These are phyloP conservation scores for Thecaphora frezii DNA, from an alignment of 1,284 basidiomycete species.

Conservation along the genomic window DNA sequence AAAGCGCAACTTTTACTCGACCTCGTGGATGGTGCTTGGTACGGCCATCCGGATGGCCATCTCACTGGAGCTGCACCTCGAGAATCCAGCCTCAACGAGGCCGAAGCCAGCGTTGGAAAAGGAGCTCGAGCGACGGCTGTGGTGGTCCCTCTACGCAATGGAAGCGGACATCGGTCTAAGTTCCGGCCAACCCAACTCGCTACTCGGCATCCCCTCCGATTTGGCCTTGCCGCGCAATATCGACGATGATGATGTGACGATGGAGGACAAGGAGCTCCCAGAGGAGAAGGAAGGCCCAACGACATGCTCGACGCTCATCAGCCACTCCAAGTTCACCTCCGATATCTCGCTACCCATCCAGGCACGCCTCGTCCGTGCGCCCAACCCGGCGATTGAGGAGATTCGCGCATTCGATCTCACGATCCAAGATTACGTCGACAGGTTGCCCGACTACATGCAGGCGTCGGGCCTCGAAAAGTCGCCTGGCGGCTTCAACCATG, in stretches of 20 bases:
- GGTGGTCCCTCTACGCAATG: slow-evolving; percentile 39
- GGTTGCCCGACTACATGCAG: slow-evolving; percentile 29
- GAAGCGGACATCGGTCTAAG: slow-evolving; percentile 37
- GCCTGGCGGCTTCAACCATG: slow-evolving; percentile 29
- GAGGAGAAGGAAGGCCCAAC: slow-evolving; percentile 20
- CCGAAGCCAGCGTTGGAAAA: slow-evolving; percentile 10
- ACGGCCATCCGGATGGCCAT: slow-evolving; percentile 39
- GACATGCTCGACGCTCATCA: slow-evolving; percentile 28
- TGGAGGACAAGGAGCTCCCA: slow-evolving; percentile 17
- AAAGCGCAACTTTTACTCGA: slow-evolving; percentile 33
- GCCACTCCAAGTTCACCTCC: slow-evolving; percentile 32
- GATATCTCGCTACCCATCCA: slow-evolving; percentile 37
- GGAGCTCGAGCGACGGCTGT: slow-evolving; percentile 31
- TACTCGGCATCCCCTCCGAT: slow-evolving; percentile 31
- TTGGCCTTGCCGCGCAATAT: slow-evolving; percentile 29
- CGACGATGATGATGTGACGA: slow-evolving; percentile 33
- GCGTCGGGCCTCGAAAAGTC: slow-evolving; percentile 18
- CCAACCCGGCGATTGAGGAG: slow-evolving; percentile 36
- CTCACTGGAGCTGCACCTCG: slow-evolving; percentile 32
- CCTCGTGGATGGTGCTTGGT: slow-evolving; percentile 39
- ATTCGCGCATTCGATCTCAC: slow-evolving; percentile 34
- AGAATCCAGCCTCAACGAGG: slow-evolving; percentile 21
- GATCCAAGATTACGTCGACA: slow-evolving; percentile 34
- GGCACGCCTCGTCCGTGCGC: slow-evolving; percentile 22
- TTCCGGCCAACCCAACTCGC: slow-evolving; percentile 34